Conservation (phyloP, 2,329 filamentous ascomycete species). For the Aspergillus sp. region DNA sequence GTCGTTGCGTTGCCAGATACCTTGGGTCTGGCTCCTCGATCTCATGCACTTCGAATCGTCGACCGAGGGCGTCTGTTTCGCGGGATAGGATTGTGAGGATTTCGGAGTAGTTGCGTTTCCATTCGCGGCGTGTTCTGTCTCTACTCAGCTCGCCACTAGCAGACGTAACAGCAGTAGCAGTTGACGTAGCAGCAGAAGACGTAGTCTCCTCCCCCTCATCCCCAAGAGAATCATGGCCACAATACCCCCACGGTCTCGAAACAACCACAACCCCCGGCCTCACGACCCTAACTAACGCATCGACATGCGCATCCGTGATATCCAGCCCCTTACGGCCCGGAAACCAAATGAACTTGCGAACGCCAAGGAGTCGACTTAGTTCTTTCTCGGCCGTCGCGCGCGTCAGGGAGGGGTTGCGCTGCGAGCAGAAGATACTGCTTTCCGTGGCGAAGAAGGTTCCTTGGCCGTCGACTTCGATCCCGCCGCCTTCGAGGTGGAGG, state of each 20-base stretch:
- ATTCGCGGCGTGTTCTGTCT: not conserved
- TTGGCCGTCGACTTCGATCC: constrained; percentile 35
- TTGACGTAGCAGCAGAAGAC: constrained; percentile 1
- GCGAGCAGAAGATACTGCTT: constrained; percentile 32
- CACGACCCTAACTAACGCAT: constrained; percentile 21
- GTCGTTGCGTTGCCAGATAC: not conserved
- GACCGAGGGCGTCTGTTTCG: constrained; percentile 22
- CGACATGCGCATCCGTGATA: constrained; percentile 33
- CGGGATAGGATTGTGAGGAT: constrained; percentile 14
- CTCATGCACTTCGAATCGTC: constrained; percentile 20
- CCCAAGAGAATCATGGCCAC: no score
- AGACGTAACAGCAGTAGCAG: not conserved
- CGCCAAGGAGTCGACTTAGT: constrained; percentile 25
- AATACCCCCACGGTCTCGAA: constrained; percentile 19
- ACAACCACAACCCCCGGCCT: constrained; percentile 24
- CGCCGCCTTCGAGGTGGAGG: constrained; percentile 31
- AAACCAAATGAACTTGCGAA: constrained; percentile 34
- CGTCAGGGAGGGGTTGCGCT: constrained; percentile 28
- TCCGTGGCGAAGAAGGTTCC: constrained; percentile 36
- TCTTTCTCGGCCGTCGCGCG: constrained; percentile 26
- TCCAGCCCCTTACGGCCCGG: constrained; percentile 30
- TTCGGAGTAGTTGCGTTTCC: constrained; percentile 21
- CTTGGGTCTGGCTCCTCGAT: constrained; percentile 25
- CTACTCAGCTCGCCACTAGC: not conserved
- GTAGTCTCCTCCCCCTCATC: no score